Base-by-base conservation (phyloP, 2,329 filamentous ascomycete species). In the Colletotrichum chlorophyti region DNA sequence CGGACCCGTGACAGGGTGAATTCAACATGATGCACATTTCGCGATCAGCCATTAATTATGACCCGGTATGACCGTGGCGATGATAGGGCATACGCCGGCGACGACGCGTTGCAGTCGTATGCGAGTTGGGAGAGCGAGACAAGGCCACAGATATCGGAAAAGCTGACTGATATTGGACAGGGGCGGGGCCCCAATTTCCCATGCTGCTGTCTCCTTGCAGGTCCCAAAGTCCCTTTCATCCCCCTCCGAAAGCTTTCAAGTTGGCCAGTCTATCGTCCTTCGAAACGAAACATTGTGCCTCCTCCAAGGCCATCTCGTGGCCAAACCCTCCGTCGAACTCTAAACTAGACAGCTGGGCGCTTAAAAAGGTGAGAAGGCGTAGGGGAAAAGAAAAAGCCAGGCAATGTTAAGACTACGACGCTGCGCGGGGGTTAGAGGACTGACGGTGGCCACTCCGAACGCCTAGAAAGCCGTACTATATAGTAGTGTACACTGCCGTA, bases 81-180 rank as follows among this genome's bases (percentile, higher is more conserved):
- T 24, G 55, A 55, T 59, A 49, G 55, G 55, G 51, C 43, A 29
- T 49, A 49, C 26, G 14, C 55, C 55, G 42, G 51, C 51, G 50
- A 55, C 21, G 42, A 54, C 37, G 37, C 29, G 55, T 24, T 35
- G 17, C 21, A 37, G 50, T 52, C 34, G 47, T 26, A 34, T 40
- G 21, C 43, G 31, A 17, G 37, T 17, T 24, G 31, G 29, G 15
- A 19, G 29, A 38, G 21, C 11, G 31, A 19, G 34, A 8, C 19
- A 26, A 17, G 23, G 10, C n/a, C 14, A n/a, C 17, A 45, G 41
- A 11, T 31, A 14, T 48, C 15, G 15, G n/a, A n/a, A 37, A n/a
- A 10, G 27, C 38, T 43, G 49, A 43, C 27, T 26, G 29, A 43
- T 37, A 43, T 53, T 40, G 45, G n/a, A 43, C 14, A 27, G 35